These are phyloP conservation scores for Beta macrorhiza DNA, from an alignment of 179 eudicot species.

Conservation along the genomic window DNA sequence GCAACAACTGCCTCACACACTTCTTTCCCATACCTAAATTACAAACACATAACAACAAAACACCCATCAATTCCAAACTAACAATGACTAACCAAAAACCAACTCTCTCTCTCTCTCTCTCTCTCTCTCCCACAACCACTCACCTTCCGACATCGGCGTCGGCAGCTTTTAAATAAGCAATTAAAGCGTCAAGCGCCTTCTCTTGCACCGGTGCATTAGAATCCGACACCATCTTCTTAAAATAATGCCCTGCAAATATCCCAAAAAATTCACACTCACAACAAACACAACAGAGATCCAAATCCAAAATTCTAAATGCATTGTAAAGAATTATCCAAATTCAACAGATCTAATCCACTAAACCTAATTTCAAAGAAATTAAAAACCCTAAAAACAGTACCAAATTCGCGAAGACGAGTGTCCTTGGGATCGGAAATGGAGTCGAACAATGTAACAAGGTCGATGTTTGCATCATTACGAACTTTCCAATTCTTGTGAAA, in stretches of 20 bases:
- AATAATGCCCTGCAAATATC: constrained; percentile 48
- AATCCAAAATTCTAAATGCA: constrained; percentile 12
- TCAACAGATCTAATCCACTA: constrained; percentile 36
- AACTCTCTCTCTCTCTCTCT: neutral
- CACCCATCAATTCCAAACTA: neutral
- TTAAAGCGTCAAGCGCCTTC: constrained; percentile 92
- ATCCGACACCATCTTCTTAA: constrained; percentile 82
- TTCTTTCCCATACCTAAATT: constrained; percentile 76
- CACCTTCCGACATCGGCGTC: constrained; percentile 95
- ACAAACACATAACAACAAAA: neutral
- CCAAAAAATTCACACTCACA: neutral
- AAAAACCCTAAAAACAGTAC: constrained; percentile 41
- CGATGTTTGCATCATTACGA: constrained; percentile 91
- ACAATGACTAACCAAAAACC: neutral
- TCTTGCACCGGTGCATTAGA: constrained; percentile 97
- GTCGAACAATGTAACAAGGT: constrained; percentile 69
- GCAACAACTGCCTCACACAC: constrained; percentile 85
- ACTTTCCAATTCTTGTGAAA: constrained; percentile 94
- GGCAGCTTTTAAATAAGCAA: constrained; percentile 74
- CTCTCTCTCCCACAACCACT: neutral
- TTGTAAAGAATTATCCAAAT: neutral
- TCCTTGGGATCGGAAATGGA: constrained; percentile 92
- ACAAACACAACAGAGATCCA: constrained; percentile 11
- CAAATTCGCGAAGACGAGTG: constrained; percentile 86
- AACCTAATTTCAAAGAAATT: constrained; percentile 18